Evolutionary conservation across 2,329 filamentous ascomycete species (phyloP), one percentile per base, ranked within the genome.

Genomic region (Aspergillus terreus): DNA sequence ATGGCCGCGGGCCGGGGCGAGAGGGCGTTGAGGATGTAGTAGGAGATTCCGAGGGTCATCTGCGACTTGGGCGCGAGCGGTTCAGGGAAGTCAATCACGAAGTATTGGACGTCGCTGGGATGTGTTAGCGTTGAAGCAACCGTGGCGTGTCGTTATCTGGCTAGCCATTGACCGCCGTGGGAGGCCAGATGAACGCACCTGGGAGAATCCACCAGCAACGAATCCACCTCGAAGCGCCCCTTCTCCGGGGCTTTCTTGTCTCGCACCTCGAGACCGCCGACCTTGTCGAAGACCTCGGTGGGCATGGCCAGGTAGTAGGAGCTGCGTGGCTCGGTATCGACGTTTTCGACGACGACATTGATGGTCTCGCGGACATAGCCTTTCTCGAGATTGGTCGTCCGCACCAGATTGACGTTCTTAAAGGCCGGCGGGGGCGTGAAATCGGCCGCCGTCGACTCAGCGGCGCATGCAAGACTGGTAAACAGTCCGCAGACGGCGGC

Each of bases 231-330:
- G 70, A 96, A 95, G 32, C 81, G 78, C 11, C 81, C 82, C 59
- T 83, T 79, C 48, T 79, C 80, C 33, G 82, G 72, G 58, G 91
- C 82, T 73, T 96, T 96, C 79, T 92, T 94, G 71, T 97, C 90
- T 77, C 87, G 90, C 49, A 92, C 94, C 75, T 97, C 92, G 52
- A 99, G 76, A 36, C 87, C 90, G 58, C 92, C 94, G 56, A 97
- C 77, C 58, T 82, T 85, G 58, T 83, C 81, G 63, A 96, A 82
- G 71, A 90, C 79, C 57, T 86, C 82, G 53, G 85, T 78, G 51
- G 89, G 86, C 68, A 99, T 95, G 3, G 92, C 89, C 48, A 99
- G 66, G 72, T 87, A 97, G 80, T 99, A 99, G 72, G 95, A 87
- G 69, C 84, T 83, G 69, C 97, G 92, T 15, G 91, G 82, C 59